These are phyloP conservation scores for Lactarius pseudohatsudake DNA, from an alignment of 768 basidiomycete species.

Conservation along the genomic window DNA sequence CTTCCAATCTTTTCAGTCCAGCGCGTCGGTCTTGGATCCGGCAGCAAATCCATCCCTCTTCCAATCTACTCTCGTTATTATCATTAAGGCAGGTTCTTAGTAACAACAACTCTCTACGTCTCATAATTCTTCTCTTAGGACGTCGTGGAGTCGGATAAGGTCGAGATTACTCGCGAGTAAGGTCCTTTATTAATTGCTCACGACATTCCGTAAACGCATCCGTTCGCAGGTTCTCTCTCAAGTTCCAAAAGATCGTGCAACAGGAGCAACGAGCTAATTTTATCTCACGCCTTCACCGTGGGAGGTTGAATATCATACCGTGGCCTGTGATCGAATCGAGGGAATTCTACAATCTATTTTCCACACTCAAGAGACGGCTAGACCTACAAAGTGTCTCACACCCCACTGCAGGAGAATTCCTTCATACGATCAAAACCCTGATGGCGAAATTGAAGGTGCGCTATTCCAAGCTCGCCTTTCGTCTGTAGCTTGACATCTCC, in stretches of 20 bases:
- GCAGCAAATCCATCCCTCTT: slow-evolving; percentile 57
- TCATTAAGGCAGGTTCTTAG: slow-evolving; percentile 51
- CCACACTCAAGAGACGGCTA: slow-evolving; percentile 45
- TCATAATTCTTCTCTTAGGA: slow-evolving; percentile 43
- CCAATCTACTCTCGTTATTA: slow-evolving; percentile 57
- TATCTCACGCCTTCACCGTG: slow-evolving; percentile 57
- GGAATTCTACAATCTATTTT: slow-evolving; percentile 59
- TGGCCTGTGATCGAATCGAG: slow-evolving; percentile 68
- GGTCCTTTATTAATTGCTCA: slow-evolving; percentile 24
- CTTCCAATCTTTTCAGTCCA: slow-evolving; percentile 62
- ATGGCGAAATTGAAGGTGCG: slow-evolving; percentile 69
- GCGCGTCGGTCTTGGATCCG: slow-evolving; percentile 58
- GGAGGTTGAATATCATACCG: slow-evolving; percentile 56
- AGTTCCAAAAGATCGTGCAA: slow-evolving; percentile 62
- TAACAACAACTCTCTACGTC: not conserved
- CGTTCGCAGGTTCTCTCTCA: slow-evolving; percentile 48
- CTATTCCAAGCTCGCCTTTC: not conserved
- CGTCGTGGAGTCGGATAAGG: slow-evolving; percentile 60
- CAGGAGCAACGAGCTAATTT: slow-evolving; percentile 62
- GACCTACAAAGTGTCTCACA: slow-evolving; percentile 53
- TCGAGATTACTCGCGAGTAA: slow-evolving; percentile 58
- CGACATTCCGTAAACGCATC: slow-evolving; percentile 1
- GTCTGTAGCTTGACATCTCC: not conserved
- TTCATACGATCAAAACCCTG: slow-evolving; percentile 56
- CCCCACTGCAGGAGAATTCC: slow-evolving; percentile 51